Conservation (phyloP, 495 filamentous ascomycete species). For the Penicillium lagena region DNA sequence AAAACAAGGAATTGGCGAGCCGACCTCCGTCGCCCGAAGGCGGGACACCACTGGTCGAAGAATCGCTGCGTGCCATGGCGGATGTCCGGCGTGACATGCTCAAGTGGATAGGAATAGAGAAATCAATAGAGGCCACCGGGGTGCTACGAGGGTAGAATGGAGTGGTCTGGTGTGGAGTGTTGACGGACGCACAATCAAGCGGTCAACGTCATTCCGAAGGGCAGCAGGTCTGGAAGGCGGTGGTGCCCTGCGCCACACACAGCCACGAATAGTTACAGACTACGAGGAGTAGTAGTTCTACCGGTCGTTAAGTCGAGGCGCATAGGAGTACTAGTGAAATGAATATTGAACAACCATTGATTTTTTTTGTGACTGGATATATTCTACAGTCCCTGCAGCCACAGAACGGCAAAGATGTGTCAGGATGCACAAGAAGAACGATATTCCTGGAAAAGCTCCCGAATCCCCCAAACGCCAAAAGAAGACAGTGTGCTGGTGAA, state of each 20-base stretch:
- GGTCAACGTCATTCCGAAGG: slow-evolving; percentile 35
- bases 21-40: slow-evolving; percentile 35
- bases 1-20: slow-evolving; percentile 8
- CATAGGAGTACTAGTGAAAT: slow-evolving; percentile 2
- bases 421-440: slow-evolving; percentile 38
- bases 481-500: slow-evolving; percentile 34
- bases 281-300: too few species aligned
- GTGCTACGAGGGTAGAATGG: too few species aligned
- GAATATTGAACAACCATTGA: not conserved
- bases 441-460: slow-evolving; percentile 42
- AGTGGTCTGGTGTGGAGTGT: slow-evolving; percentile 24
- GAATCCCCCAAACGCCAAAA: slow-evolving; percentile 46
- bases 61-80: slow-evolving; percentile 31
- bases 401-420: slow-evolving; percentile 26
- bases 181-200: slow-evolving; percentile 30
- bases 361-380: slow-evolving; percentile 28
- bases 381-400: slow-evolving; percentile 30
- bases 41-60: slow-evolving; percentile 25
- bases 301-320: not conserved
- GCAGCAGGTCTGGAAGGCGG: slow-evolving; percentile 10
- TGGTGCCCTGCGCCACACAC: slow-evolving; percentile 27
- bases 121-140: slow-evolving; percentile 12
- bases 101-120: slow-evolving; percentile 17
- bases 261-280: slow-evolving; percentile 24
- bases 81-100: slow-evolving; percentile 44